Percentiles rank a stretch among this genome's conserved stretches.
phyloP scores from a whole-genome alignment of 805 yeast species.

The Metschnikowia vanudenii region DNA sequence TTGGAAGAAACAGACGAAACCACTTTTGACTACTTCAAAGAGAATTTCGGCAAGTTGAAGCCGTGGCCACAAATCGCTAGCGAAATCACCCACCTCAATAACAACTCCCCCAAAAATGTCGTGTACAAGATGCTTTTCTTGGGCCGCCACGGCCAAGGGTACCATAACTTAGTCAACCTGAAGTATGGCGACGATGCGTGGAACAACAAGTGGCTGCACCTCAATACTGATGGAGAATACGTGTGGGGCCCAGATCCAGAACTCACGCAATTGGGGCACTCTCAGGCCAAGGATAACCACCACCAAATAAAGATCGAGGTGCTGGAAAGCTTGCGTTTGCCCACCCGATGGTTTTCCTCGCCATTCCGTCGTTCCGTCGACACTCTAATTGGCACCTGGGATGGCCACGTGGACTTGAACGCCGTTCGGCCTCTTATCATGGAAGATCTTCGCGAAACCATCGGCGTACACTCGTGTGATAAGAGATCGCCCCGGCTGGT shows the following conservation, averaged over 20 bases:
- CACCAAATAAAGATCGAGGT: constrained; percentile 41
- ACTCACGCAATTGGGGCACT: constrained; percentile 45
- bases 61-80: constrained; percentile 23
- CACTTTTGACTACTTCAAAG: constrained; percentile 41
- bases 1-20: constrained; percentile 39
- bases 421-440: constrained; percentile 37
- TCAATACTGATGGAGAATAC: constrained; percentile 45
- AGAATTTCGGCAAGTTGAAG: constrained; percentile 42
- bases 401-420: constrained; percentile 25
- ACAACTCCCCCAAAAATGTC: constrained; percentile 23
- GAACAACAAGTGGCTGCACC: constrained; percentile 46
- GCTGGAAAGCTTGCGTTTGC: constrained; percentile 27
- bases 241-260: constrained; percentile 54
- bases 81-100: constrained; percentile 38
- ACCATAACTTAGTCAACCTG: constrained; percentile 47
- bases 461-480: constrained; percentile 53
- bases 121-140: constrained; percentile 46
- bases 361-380: constrained; percentile 53
- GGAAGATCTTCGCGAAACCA: constrained; percentile 49
- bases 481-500: constrained; percentile 38
- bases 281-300: constrained; percentile 46
- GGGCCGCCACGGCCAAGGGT: constrained; percentile 57
- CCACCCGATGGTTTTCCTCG: constrained; percentile 45
- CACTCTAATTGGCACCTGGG: constrained; percentile 50
- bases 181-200: constrained; percentile 47